Evolutionary conservation across 441 rosid species (phyloP).

Genomic region (Pelargonium exstipulatum): DNA sequence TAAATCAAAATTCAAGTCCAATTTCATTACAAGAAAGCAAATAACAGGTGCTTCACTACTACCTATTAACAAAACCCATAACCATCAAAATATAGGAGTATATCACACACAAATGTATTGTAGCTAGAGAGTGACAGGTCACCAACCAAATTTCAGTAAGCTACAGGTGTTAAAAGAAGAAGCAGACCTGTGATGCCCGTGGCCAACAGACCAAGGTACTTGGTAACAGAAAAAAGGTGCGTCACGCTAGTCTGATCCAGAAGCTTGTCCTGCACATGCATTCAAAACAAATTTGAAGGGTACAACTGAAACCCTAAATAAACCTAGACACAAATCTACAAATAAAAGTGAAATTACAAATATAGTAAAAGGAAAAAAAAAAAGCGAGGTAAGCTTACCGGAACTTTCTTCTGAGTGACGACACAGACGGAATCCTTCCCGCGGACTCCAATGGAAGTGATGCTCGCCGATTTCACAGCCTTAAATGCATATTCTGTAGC

Average conservation of each 20-base stretch:
- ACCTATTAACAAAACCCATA: background rate
- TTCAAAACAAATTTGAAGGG: background rate
- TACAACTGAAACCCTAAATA: background rate
- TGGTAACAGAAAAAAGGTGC: slow-evolving; percentile 85
- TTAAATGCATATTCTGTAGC: slow-evolving; percentile 83
- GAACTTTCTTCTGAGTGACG: slow-evolving; percentile 96
- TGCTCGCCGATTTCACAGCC: slow-evolving; percentile 86
- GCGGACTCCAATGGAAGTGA: slow-evolving; percentile 89
- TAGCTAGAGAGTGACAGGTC: background rate
- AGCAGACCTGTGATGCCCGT: slow-evolving; percentile 84
- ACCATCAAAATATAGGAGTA: background rate
- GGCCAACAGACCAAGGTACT: slow-evolving; percentile 80
- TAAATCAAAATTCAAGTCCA: background rate
- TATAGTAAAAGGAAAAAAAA: background rate
- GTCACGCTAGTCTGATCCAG: slow-evolving; percentile 85
- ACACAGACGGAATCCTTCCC: slow-evolving; percentile 94
- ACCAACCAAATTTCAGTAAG: background rate
- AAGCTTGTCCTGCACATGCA: slow-evolving; percentile 78
- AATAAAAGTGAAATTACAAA: background rate
- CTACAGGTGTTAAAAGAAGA: background rate
- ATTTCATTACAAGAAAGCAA: background rate
- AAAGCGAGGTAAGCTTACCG: slow-evolving; percentile 42
- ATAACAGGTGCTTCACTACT: background rate
- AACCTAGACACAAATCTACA: background rate
- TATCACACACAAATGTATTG: background rate